Base-by-base conservation (phyloP, 108 stramenopile species). In the Fragilariopsis cylindrus region DNA sequence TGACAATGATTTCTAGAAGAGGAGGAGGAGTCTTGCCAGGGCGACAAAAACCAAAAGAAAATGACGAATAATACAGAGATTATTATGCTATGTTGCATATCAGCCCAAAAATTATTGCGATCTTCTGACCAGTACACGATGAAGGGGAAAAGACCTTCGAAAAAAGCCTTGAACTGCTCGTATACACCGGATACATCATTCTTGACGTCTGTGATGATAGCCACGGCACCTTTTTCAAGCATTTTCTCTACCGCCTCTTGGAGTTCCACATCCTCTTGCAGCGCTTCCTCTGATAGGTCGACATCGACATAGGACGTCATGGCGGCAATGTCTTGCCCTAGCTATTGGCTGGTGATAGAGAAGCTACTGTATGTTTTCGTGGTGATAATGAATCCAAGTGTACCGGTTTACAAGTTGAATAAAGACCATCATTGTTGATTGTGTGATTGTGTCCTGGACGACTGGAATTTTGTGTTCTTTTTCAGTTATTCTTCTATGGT, bases 261-360 rank as follows among this genome's bases (percentile, higher is more conserved):
- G 21, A 84, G 54, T 48, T 77, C 84, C 65, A 77, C 84, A 53
- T 84, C 84, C 54, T 80, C 79, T 41, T 77, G 76, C 2, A 84
- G 18, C 3, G 78, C 84, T 56, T 84, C 84, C 39, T 71, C 72
- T 16, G 78, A 73, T 48, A 54, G 68, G 52, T 79, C 78, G 56
- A 79, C 72, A 54, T 79, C 78, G 65, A 73, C 63, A 63, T 77
- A 77, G 9, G 54, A 70, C 0, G 70, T 71, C 67, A 75, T 75
- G 52, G 52, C 30, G 30, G 30, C 30, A 30, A 30, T 30, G 30
- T 30, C 30, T 30, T 30, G 30, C 30, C 30, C 30, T 7, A 80
- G 77, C 74, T 78, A 84, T 72, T 48, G 47, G 21, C 57, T 84
- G 47, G 57, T 79, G 72, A 42, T 48, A 16, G 83, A 84, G 57